These are phyloP conservation scores for Calvatia gigantea DNA, from an alignment of 768 basidiomycete genomes.

Conservation along the genomic window DNA sequence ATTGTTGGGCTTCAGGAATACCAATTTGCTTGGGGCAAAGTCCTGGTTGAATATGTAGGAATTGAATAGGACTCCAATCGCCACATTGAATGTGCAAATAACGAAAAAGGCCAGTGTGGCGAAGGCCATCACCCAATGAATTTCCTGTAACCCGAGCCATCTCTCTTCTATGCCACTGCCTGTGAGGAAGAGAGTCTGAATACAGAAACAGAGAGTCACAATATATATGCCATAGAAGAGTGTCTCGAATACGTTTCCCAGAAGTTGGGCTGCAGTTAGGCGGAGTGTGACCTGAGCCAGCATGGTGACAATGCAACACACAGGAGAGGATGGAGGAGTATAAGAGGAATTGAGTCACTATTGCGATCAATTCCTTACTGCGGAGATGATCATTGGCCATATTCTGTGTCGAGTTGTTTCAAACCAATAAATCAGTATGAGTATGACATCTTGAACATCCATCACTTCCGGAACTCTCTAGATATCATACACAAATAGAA, in stretches of 20 bases:
- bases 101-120: not conserved
- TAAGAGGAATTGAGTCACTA: too few species aligned
- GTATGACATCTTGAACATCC: too few species aligned
- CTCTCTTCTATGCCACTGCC: not conserved
- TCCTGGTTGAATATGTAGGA: not conserved
- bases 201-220: not conserved
- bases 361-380: too few species aligned
- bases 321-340: too few species aligned
- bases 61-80: not conserved
- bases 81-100: not conserved
- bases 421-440: too few species aligned
- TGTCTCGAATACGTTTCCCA: conserved; percentile 59
- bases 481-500: too few species aligned
- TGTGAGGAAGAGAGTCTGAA: not conserved
- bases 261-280: conserved; percentile 84
- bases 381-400: too few species aligned
- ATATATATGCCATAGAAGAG: conserved; percentile 6
- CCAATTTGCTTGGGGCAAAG: not conserved
- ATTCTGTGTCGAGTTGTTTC: too few species aligned
- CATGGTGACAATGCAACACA: too few species aligned
- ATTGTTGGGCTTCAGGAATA: not conserved
- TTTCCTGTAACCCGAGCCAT: conserved; percentile 2
- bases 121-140: conserved; percentile 3
- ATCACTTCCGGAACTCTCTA: too few species aligned
- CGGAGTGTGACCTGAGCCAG: conserved; percentile 24